Evolutionary conservation across 2,329 filamentous ascomycete species (phyloP).

Genomic region (Fusarium floridanum): DNA sequence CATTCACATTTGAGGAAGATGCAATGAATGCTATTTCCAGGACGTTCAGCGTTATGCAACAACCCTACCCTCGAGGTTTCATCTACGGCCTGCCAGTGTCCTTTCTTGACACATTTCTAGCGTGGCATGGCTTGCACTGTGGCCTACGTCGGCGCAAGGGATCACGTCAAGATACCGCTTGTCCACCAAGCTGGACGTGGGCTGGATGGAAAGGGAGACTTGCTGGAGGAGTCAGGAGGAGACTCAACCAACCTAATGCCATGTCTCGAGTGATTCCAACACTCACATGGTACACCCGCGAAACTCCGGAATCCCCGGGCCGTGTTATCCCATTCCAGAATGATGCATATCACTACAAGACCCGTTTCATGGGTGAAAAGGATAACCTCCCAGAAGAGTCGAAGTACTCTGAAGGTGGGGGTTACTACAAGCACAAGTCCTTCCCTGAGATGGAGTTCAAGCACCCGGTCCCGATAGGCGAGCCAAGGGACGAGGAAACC

Average conservation of each 20-base stretch:
- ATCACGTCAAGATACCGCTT: not conserved
- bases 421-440: conserved; percentile 9
- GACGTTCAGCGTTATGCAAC: conserved; percentile 2
- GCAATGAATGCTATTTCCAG: conserved; percentile 10
- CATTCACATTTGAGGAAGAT: conserved; percentile 12
- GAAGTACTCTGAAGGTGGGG: not conserved
- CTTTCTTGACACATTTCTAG: conserved; percentile 7
- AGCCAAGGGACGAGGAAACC: not conserved
- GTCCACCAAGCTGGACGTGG: conserved; percentile 16
- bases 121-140: not conserved
- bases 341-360: conserved; percentile 20
- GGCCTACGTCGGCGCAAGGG: not conserved
- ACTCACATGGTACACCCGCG: conserved; percentile 10
- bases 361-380: conserved; percentile 7
- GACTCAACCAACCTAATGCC: not conserved
- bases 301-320: not conserved
- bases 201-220: conserved; percentile 4
- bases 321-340: conserved; percentile 12
- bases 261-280: conserved; percentile 9
- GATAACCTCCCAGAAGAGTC: conserved; percentile 1
- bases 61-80: conserved; percentile 12
- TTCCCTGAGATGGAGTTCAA: conserved; percentile 2
- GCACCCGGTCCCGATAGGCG: conserved; percentile 5
- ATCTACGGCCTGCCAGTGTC: conserved; percentile 8
- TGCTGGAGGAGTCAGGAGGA: not conserved